A percentile compares a stretch with the other conserved stretches of the same genome.
These are phyloP conservation scores for Quercus berberidifolia DNA, from an alignment of 306 rosid genomes.

Conservation along the genomic window DNA sequence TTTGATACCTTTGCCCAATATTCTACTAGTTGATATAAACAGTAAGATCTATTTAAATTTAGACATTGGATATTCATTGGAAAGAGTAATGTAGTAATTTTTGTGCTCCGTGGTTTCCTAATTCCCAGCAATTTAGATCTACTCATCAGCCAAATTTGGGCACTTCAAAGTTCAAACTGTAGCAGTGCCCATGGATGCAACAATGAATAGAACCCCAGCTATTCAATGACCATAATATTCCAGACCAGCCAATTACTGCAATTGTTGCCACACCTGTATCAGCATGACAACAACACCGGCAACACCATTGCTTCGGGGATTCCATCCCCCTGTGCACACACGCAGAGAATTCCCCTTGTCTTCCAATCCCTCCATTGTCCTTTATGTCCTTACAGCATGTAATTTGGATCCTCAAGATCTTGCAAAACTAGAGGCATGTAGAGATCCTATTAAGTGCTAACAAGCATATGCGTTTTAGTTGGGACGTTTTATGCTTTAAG, in stretches of 20 bases:
- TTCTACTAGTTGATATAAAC: not conserved
- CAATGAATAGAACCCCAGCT: conserved; percentile 79
- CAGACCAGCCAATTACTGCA: conserved; percentile 75
- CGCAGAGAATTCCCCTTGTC: too few species aligned
- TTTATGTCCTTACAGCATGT: conserved; percentile 83
- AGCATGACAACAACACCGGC: conserved; percentile 56
- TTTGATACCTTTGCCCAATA: conserved; percentile 24
- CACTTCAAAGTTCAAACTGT: conserved; percentile 48
- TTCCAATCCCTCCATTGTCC: conserved; percentile 49
- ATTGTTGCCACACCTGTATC: conserved; percentile 55
- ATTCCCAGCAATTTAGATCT: conserved; percentile 58
- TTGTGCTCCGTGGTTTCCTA: conserved; percentile 45
- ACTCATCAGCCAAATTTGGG: conserved; percentile 57
- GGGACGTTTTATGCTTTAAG: too few species aligned
- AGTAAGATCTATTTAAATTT: not conserved
- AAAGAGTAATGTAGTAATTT: conserved; percentile 40
- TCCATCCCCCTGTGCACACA: conserved; percentile 34
- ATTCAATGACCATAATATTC: conserved; percentile 75
- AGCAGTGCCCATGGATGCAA: conserved; percentile 99
- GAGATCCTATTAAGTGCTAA: not conserved
- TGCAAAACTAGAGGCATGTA: conserved; percentile 91
- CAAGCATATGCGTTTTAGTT: too few species aligned
- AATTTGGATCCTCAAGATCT: conserved; percentile 91
- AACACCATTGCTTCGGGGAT: conserved; percentile 81
- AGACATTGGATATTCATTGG: conserved; percentile 1